Percentiles rank a stretch among this genome's conserved stretches.
Conservation (phyloP, 169 alveolate species). For the Eimeria falciformis region DNA sequence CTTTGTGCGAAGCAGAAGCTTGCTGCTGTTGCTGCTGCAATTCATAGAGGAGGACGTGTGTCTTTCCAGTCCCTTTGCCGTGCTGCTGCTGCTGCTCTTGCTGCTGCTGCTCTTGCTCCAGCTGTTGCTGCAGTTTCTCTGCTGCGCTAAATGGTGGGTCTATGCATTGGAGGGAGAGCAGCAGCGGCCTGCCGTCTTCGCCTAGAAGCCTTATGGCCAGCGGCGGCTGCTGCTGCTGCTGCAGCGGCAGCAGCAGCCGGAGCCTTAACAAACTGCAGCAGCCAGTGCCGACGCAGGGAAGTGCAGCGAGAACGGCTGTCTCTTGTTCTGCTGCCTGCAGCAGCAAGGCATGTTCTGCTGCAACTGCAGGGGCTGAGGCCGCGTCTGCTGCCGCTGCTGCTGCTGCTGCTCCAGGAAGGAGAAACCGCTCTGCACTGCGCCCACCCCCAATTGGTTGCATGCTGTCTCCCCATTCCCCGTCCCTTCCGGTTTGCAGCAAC, state of each 20-base stretch:
- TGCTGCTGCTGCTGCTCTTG: conserved; percentile 41
- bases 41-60: neutral
- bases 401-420: conserved; percentile 46
- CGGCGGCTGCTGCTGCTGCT: conserved; percentile 53
- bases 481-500: neutral
- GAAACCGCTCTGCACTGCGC: conserved; percentile 2
- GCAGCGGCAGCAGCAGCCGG: conserved; percentile 53
- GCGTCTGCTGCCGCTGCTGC: conserved; percentile 42
- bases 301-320: conserved; percentile 34
- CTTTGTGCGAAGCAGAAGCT: neutral
- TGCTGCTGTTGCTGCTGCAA: conserved; percentile 53
- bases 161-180: neutral
- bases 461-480: conserved; percentile 24
- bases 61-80: neutral
- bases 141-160: conserved; percentile 20
- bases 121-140: conserved; percentile 38
- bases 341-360: conserved; percentile 25
- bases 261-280: conserved; percentile 39
- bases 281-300: conserved; percentile 31
- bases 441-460: neutral
- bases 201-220: neutral
- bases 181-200: neutral
- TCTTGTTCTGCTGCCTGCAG: conserved; percentile 50
- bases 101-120: conserved; percentile 17
- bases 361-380: neutral